Conservation (phyloP, 441 rosid species). For the Gossypium gossypioides region DNA sequence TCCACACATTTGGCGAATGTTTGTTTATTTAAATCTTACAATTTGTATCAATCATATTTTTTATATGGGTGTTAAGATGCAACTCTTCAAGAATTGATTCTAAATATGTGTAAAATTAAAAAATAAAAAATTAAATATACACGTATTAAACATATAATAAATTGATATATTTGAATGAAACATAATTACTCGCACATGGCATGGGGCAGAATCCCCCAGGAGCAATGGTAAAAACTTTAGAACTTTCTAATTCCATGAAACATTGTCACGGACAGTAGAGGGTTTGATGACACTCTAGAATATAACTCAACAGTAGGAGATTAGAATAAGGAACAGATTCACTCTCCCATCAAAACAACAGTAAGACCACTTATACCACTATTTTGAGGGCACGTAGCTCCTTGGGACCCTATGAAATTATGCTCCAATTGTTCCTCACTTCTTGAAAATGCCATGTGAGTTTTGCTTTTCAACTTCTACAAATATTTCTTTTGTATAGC, state of each 20-base stretch:
- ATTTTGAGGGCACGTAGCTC: conserved; percentile 8
- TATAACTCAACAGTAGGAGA: neutral
- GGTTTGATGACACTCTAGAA: neutral
- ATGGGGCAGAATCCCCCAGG: neutral
- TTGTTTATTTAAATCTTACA: too few species aligned
- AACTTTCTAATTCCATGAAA: neutral
- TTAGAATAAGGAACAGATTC: neutral
- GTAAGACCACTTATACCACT: neutral
- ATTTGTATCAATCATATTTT: too few species aligned
- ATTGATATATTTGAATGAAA: too few species aligned
- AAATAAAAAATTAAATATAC: too few species aligned
- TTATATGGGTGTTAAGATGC: too few species aligned
- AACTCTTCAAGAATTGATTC: too few species aligned
- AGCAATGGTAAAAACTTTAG: neutral
- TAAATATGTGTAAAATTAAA: too few species aligned
- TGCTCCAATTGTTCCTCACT: conserved; percentile 35
- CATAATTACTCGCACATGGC: neutral
- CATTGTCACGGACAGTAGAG: neutral
- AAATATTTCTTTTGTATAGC: neutral
- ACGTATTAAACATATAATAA: too few species aligned
- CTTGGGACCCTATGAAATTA: conserved; percentile 15
- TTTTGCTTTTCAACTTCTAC: conserved; percentile 5
- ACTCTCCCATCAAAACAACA: conserved; percentile 8
- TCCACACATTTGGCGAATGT: too few species aligned
- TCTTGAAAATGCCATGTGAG: conserved; percentile 23